Conservation (phyloP, 257 asterid genomes). For the Salvia miltiorrhiza region DNA sequence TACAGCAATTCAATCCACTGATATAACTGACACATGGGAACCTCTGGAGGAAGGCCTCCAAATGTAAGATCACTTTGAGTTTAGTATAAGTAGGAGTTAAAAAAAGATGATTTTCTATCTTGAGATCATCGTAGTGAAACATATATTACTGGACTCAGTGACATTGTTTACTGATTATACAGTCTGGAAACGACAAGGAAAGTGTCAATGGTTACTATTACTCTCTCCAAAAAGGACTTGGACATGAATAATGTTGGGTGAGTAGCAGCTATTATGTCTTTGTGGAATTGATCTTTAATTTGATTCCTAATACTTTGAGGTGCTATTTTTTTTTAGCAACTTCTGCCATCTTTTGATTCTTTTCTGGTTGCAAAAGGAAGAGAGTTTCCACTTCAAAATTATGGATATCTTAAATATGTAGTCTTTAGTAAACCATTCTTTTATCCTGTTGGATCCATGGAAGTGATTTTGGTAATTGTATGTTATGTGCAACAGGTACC, state of each 20-base stretch:
- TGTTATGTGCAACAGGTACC: constrained; percentile 55
- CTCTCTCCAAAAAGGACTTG: constrained; percentile 75
- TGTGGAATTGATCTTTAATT: neutral
- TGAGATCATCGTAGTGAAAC: neutral
- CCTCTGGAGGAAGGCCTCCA: constrained; percentile 99
- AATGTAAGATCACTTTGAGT: constrained; percentile 48
- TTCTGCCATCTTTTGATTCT: neutral
- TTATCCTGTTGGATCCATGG: neutral
- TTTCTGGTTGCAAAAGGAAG: neutral
- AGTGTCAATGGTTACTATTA: constrained; percentile 83
- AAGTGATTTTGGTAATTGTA: neutral
- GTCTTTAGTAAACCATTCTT: neutral
- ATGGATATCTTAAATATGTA: neutral
- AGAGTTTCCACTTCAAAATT: neutral
- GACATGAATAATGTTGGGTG: constrained; percentile 71
- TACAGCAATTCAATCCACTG: constrained; percentile 77
- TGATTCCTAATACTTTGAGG: neutral
- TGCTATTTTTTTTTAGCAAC: neutral
- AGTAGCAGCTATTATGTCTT: constrained; percentile 23
- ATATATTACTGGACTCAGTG: constrained; percentile 6
- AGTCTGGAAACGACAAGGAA: constrained; percentile 92
- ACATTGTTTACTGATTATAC: constrained; percentile 25
- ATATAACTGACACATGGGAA: constrained; percentile 95
- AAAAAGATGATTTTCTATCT: neutral
- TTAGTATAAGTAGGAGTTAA: neutral